Evolutionary conservation across 1,284 basidiomycete genomes (phyloP).

Genomic region (Malassezia vespertilionis): DNA sequence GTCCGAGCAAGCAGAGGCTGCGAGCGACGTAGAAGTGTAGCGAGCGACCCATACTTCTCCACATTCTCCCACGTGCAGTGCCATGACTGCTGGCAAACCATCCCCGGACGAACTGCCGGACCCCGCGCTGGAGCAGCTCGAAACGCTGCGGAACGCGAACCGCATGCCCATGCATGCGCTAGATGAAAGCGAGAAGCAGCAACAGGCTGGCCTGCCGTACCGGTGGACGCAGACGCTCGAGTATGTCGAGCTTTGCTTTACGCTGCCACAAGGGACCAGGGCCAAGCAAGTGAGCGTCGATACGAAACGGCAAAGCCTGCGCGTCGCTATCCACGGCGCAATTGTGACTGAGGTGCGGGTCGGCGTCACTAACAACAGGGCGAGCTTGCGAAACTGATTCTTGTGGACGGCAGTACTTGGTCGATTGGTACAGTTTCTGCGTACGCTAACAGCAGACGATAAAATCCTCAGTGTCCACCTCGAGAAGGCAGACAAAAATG

Average conservation of each 20-base stretch:
- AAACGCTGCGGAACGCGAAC: too few species aligned
- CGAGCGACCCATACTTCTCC: too few species aligned
- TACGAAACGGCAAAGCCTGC: constrained; percentile 70
- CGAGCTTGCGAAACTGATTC: constrained; percentile 85
- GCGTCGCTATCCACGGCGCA: constrained; percentile 71
- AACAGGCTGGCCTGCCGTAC: constrained; percentile 84
- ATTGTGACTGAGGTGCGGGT: constrained; percentile 53
- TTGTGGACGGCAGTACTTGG: constrained; percentile 94
- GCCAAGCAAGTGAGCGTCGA: constrained; percentile 64
- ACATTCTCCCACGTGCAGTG: too few species aligned
- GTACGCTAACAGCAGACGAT: constrained; percentile 56
- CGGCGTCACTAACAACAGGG: constrained; percentile 51
- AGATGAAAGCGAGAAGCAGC: constrained; percentile 61
- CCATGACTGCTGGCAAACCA: too few species aligned
- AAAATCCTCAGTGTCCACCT: constrained; percentile 65
- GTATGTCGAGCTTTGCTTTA: constrained; percentile 71
- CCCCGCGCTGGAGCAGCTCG: too few species aligned
- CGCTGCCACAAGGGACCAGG: constrained; percentile 75
- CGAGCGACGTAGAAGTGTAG: too few species aligned
- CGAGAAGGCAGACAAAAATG: constrained; percentile 72
- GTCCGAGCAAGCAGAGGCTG: too few species aligned
- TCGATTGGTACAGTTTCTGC: constrained; percentile 58
- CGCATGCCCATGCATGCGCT: too few species aligned
- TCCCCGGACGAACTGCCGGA: too few species aligned
- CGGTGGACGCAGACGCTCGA: constrained; percentile 80